Conservation (phyloP, 495 filamentous ascomycete genomes). For the Haplographium delicatum region DNA sequence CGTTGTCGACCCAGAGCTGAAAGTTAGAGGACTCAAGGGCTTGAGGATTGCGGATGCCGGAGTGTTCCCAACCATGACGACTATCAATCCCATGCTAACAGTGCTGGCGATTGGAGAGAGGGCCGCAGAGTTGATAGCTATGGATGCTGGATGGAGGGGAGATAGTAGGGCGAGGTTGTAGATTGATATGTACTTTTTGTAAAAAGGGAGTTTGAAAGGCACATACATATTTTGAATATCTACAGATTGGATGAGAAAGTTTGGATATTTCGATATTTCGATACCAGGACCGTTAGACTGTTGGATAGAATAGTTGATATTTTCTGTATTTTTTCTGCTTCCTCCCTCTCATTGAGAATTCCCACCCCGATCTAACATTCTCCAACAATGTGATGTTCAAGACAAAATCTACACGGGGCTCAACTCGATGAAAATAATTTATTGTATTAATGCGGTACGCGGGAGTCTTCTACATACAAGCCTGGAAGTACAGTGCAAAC, state of each 20-base stretch:
- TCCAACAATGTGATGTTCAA: too few species aligned
- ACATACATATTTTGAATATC: too few species aligned
- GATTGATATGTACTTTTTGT: neutral
- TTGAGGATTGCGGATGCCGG: slow-evolving; percentile 57
- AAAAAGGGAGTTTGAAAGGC: neutral
- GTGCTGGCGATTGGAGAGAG: slow-evolving; percentile 61
- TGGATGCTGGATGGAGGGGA: slow-evolving; percentile 31
- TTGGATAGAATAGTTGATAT: neutral
- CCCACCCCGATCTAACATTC: neutral
- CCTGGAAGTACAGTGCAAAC: slow-evolving; percentile 3
- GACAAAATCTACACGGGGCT: too few species aligned
- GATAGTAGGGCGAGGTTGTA: slow-evolving; percentile 17
- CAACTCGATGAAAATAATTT: neutral
- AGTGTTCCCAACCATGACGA: slow-evolving; percentile 53
- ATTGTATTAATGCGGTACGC: slow-evolving; percentile 1
- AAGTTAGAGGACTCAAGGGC: slow-evolving; percentile 46
- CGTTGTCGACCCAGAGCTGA: slow-evolving; percentile 51
- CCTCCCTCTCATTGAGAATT: neutral
- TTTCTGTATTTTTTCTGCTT: neutral
- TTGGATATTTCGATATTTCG: neutral
- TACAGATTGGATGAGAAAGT: neutral
- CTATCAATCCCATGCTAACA: slow-evolving; percentile 60
- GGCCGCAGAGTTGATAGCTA: slow-evolving; percentile 56
- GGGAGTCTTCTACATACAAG: slow-evolving; percentile 17
- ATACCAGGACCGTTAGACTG: neutral